A percentile compares a stretch with the other conserved stretches of the same genome.
Evolutionary conservation across 2,329 filamentous ascomycete genomes (phyloP).

Genomic region (Penicillium sp.): DNA sequence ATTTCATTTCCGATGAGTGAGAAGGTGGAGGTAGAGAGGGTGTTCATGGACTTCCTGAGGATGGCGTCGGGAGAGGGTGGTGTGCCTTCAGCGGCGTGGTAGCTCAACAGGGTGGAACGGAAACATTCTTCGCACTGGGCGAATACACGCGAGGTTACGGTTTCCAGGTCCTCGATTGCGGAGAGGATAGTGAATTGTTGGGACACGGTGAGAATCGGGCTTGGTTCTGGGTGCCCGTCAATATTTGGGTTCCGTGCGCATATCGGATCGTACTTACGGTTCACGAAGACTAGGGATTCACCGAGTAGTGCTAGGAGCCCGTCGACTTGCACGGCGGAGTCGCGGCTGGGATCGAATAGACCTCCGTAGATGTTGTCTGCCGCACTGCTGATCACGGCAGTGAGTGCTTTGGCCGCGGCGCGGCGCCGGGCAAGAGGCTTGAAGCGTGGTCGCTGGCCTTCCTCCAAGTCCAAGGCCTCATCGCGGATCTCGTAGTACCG

Average conservation of each 20-base stretch:
- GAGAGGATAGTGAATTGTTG: conserved; percentile 73
- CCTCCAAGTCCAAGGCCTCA: conserved; percentile 46
- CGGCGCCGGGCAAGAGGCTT: conserved; percentile 59
- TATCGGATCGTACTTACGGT: conserved; percentile 42
- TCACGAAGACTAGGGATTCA: conserved; percentile 74
- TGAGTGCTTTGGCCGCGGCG: conserved; percentile 67
- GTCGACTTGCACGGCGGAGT: conserved; percentile 82
- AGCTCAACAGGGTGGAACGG: conserved; percentile 64
- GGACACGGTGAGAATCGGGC: conserved; percentile 59
- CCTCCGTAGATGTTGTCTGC: conserved; percentile 89
- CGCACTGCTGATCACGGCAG: conserved; percentile 79
- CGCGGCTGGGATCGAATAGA: conserved; percentile 73
- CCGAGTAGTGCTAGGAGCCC: conserved; percentile 78
- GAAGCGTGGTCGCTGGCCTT: conserved; percentile 42
- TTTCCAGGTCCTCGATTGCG: conserved; percentile 73
- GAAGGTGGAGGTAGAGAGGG: conserved; percentile 56
- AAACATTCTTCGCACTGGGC: conserved; percentile 74
- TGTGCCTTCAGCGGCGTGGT: conserved; percentile 17
- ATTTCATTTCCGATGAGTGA: conserved; percentile 70
- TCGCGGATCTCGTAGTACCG: conserved; percentile 90
- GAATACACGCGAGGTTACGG: conserved; percentile 68
- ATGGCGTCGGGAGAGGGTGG: conserved; percentile 59
- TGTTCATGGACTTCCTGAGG: conserved; percentile 59
- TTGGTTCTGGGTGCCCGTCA: conserved; percentile 44
- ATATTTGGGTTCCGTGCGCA: conserved; percentile 2